These are phyloP conservation scores for Penicillium sp. DNA, from an alignment of 2,329 filamentous ascomycete genomes.

Conservation along the genomic window DNA sequence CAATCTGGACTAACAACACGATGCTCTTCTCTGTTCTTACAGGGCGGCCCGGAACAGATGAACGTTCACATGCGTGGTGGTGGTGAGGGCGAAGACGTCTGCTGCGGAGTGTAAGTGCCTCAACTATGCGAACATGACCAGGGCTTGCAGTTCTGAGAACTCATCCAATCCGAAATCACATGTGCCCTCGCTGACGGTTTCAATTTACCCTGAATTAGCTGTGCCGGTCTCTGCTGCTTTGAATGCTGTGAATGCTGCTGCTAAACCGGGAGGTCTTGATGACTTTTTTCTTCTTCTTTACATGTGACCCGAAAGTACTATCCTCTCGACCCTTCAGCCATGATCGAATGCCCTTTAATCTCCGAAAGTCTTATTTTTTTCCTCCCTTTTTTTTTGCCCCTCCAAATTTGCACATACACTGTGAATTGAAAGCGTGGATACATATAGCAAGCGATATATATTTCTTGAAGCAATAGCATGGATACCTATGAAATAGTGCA, in stretches of 20 bases:
- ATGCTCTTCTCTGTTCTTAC: not conserved
- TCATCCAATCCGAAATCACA: not conserved
- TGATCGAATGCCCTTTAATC: too few relatives aligned
- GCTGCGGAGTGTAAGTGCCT: constrained; percentile 11
- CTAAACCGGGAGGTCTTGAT: not conserved
- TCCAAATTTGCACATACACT: too few relatives aligned
- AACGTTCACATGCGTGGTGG: constrained; percentile 11
- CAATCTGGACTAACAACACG: not conserved
- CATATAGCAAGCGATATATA: too few relatives aligned
- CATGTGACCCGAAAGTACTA: too few relatives aligned
- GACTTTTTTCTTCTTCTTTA: too few relatives aligned
- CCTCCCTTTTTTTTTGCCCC: too few relatives aligned
- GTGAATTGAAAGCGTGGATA: too few relatives aligned
- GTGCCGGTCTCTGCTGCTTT: constrained; percentile 12
- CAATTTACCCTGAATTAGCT: constrained; percentile 2
- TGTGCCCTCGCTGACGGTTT: too few relatives aligned
- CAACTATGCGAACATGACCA: not conserved
- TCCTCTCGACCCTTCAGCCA: too few relatives aligned
- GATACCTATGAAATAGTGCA: too few relatives aligned
- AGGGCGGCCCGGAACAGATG: constrained; percentile 6
- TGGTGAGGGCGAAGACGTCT: constrained; percentile 11
- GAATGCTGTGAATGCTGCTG: constrained; percentile 5
- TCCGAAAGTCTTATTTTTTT: too few relatives aligned
- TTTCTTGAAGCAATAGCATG: too few relatives aligned
- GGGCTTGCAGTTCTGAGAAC: not conserved